phyloP scores from a whole-genome alignment of 306 rosid species.

The Oemleria cerasiformis region DNA sequence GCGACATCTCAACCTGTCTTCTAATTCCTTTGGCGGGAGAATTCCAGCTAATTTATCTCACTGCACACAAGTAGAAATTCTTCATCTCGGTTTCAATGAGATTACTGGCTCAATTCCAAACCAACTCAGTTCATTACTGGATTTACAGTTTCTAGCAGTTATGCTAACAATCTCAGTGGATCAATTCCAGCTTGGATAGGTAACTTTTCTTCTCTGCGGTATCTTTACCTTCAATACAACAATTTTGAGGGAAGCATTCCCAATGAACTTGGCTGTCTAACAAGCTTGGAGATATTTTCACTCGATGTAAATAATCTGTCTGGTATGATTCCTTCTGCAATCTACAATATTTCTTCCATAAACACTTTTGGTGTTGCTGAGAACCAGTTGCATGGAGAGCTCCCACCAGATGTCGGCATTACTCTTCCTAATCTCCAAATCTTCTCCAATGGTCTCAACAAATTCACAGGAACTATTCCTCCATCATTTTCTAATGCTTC shows the following conservation, averaged over 20 bases:
- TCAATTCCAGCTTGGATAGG: constrained; percentile 46
- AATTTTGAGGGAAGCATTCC: neutral
- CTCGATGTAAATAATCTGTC: constrained; percentile 28
- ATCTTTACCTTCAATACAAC: constrained; percentile 2
- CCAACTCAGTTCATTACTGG: neutral
- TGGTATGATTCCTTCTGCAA: constrained; percentile 37
- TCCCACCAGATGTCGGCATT: constrained; percentile 28
- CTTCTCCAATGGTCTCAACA: constrained; percentile 29
- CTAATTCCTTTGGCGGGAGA: neutral
- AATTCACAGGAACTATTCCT: constrained; percentile 39
- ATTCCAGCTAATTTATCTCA: neutral
- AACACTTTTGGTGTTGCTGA: constrained; percentile 13
- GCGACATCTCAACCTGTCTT: too few relatives aligned
- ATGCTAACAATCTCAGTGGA: neutral
- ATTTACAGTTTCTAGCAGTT: neutral
- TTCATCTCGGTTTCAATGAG: neutral
- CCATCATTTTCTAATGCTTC: constrained; percentile 23
- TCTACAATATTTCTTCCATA: constrained; percentile 11
- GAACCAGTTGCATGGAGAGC: constrained; percentile 35
- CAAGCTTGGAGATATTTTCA: constrained; percentile 13
- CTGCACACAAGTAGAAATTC: neutral
- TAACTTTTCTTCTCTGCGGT: constrained; percentile 33
- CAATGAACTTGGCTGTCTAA: constrained; percentile 23
- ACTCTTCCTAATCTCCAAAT: constrained; percentile 30
- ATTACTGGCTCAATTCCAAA: neutral